Conservation (phyloP, 177 flowering plant species). For the Vitis hybrid region DNA sequence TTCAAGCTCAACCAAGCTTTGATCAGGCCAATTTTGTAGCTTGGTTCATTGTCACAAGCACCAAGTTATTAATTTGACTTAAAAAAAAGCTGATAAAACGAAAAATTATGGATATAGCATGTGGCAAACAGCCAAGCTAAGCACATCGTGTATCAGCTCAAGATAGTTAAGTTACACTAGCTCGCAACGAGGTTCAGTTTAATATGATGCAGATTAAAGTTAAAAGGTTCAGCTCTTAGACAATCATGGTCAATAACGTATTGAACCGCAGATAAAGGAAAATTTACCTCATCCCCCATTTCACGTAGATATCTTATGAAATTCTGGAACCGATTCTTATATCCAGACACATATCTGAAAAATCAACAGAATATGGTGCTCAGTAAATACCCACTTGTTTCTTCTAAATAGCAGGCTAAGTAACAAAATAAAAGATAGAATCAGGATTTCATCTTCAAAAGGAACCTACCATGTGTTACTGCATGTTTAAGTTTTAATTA, state of each 20-base stretch:
- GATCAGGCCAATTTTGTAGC: no score
- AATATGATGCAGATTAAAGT: no score
- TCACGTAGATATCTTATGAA: slow-evolving; percentile 89
- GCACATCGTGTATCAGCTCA: background rate
- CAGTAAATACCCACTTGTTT: slow-evolving; percentile 1
- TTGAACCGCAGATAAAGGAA: background rate
- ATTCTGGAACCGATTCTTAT: slow-evolving; percentile 94
- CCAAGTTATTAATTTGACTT: background rate
- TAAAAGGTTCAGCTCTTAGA: background rate
- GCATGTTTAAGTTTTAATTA: no score
- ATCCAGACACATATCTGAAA: slow-evolving; percentile 94
- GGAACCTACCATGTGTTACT: no score
- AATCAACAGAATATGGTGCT: slow-evolving; percentile 11
- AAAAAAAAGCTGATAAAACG: background rate
- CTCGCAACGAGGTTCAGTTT: background rate
- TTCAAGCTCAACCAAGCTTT: no score
- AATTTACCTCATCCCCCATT: slow-evolving; percentile 97
- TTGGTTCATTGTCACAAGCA: no score
- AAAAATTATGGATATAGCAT: background rate
- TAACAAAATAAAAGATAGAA: no score
- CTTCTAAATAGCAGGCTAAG: no score
- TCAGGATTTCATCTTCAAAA: no score
- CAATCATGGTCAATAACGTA: background rate
- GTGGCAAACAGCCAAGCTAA: no score
- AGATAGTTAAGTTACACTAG: slow-evolving; percentile 3